Conservation (phyloP, 345 rosid species). For the Erucastrum elatum region DNA sequence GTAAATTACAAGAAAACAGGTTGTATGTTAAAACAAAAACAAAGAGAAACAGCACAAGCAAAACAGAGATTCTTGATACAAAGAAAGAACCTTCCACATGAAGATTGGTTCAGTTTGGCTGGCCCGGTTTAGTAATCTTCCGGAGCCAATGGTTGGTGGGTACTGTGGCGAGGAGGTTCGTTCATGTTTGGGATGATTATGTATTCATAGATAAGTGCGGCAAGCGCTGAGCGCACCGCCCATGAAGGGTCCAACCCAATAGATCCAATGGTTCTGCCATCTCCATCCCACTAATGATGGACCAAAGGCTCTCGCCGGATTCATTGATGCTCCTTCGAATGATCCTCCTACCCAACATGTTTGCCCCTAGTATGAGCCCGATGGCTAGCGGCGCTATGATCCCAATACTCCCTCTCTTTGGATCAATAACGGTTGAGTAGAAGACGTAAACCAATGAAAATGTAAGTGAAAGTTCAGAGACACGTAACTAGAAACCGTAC, state of each 20-base stretch:
- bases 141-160: conserved; percentile 72
- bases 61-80: conserved; percentile 11
- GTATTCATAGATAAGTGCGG: conserved; percentile 52
- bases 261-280: conserved; percentile 43
- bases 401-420: conserved; percentile 40
- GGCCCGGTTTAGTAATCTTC: conserved; percentile 59
- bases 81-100: conserved; percentile 1
- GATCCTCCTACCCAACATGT: conserved; percentile 43
- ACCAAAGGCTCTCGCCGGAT: conserved; percentile 46
- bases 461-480: too few species aligned
- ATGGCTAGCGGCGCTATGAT: conserved; percentile 40
- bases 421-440: conserved; percentile 39
- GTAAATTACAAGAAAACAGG: conserved; percentile 25
- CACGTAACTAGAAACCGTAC: too few species aligned
- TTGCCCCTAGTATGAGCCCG: conserved; percentile 38
- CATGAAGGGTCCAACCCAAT: conserved; percentile 40
- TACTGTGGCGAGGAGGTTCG: conserved; percentile 40
- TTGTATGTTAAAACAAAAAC: not conserved
- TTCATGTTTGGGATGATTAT: conserved; percentile 48
- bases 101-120: not conserved
- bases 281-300: conserved; percentile 46
- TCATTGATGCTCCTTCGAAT: conserved; percentile 42
- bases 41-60: conserved; percentile 26
- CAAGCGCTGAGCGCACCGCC: conserved; percentile 42
- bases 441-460: conserved; percentile 39